Base-by-base conservation (phyloP, 2,329 filamentous ascomycete species). In the Parascedosporium putredinis region DNA sequence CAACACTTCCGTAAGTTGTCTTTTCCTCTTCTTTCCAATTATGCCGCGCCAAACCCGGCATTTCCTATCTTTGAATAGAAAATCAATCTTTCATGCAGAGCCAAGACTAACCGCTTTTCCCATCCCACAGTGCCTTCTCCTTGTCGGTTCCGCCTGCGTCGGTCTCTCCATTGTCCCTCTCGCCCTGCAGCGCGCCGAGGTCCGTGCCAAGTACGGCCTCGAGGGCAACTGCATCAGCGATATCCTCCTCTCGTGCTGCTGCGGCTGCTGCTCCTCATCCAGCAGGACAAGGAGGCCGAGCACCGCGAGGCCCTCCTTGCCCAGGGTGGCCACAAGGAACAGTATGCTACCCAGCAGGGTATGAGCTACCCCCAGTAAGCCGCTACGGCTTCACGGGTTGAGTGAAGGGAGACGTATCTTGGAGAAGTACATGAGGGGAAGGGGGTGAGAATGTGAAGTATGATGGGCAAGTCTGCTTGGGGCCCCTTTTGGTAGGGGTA, bases 261-360 rank as follows among this genome's bases (percentile, higher is more conserved):
- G 70, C 55, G 62, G 60, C 20, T 64, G 66, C 60, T 75, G 71
- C 59, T 60, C 63, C 57, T 74, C 22, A 62, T 70, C 47, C 71
- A 74, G 67, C 58, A 65, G 53, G 71, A 74, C 34, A 74, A 74
- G 67, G 71, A 75, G 61, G 63, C 64, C 2, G 62, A 60, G 46
- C 56, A 65, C 52, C 67, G 64, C 12, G 67, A 67, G 55, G 52
- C 54, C n/a, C 53, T 55, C 2, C 34, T 55, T 4, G 33, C 34
- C 20, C 49, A 44, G 3, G 43, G 29, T 6, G 57, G 50, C 46
- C 52, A 58, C 34, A 58, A 62, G 55, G 45, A 62, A 56, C 60
- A 58, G 51, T 67, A 67, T 53, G 59, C 64, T 58, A 33, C 61
- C 4, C 45, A 54, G 16, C 55, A 51, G 12, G 59, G 52, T 40